Conservation (phyloP, 139 green algal species). For the Yamagishiella unicocca region DNA sequence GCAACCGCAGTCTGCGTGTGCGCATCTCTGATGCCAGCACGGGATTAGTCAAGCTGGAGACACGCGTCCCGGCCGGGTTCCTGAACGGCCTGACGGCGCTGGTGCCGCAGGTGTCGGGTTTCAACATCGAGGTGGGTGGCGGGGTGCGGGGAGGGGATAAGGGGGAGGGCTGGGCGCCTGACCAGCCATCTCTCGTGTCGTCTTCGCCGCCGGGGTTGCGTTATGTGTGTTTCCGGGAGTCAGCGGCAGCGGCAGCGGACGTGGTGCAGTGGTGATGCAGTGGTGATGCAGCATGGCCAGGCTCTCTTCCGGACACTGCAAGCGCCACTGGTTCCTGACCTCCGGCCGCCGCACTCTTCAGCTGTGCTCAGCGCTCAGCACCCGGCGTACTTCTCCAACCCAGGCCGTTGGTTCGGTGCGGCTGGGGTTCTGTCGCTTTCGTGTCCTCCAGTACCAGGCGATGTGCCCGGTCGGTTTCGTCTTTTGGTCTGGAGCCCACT, state of each 20-base stretch:
- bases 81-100: conserved; percentile 58
- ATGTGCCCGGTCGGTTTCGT: too few species aligned
- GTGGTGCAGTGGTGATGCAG: background rate
- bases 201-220: background rate
- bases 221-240: too few species aligned
- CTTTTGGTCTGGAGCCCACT: too few species aligned
- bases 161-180: background rate
- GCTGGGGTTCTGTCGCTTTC: too few species aligned
- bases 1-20: conserved; percentile 30
- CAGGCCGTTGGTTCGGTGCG: too few species aligned
- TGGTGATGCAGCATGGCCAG: background rate
- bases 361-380: too few species aligned
- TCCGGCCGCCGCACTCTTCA: too few species aligned
- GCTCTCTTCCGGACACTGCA: background rate
- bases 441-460: too few species aligned
- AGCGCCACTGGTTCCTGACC: too few species aligned
- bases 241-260: background rate
- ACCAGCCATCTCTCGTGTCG: background rate
- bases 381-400: too few species aligned
- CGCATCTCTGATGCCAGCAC: conserved; percentile 12
- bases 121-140: conserved; percentile 60
- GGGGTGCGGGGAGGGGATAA: background rate
- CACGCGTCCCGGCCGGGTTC: conserved; percentile 66
- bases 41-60: conserved; percentile 68
- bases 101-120: conserved; percentile 62